A percentile compares a stretch with the other conserved stretches of the same genome.
phyloP scores from a whole-genome alignment of 1,139 yeast genomes.

The Suhomyces bokatorum region DNA sequence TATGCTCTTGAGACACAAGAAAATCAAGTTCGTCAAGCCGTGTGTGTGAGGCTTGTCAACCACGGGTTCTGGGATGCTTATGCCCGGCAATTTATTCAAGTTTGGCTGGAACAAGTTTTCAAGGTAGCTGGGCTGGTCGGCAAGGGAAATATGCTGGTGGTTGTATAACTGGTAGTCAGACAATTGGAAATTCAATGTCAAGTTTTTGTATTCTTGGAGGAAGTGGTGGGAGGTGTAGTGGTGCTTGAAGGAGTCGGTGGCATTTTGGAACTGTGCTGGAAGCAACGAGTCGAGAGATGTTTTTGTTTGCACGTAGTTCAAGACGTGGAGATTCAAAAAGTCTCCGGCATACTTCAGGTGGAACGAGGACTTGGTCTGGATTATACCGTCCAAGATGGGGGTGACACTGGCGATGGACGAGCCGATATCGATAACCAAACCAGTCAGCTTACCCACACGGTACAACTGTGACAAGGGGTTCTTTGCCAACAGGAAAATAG shows the following conservation, averaged over 20 bases:
- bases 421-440: constrained; percentile 70
- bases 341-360: constrained; percentile 72
- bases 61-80: constrained; percentile 37
- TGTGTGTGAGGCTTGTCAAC: constrained; percentile 41
- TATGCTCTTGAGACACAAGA: constrained; percentile 43
- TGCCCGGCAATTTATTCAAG: constrained; percentile 27
- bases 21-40: constrained; percentile 49
- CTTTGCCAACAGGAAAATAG: constrained; percentile 66
- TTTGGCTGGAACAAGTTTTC: constrained; percentile 61
- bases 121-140: constrained; percentile 38
- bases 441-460: constrained; percentile 66
- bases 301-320: constrained; percentile 39
- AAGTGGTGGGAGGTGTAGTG: constrained; percentile 43
- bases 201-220: constrained; percentile 50
- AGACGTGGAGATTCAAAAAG: constrained; percentile 57
- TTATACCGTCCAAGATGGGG: constrained; percentile 70
- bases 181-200: constrained; percentile 20
- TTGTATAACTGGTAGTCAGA: constrained; percentile 51
- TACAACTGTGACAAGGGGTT: constrained; percentile 70
- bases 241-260: constrained; percentile 49
- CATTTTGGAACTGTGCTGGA: constrained; percentile 26
- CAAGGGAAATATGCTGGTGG: constrained; percentile 40
- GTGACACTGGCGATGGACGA: constrained; percentile 61
- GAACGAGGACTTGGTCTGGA: constrained; percentile 58
- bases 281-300: constrained; percentile 30